phyloP scores from a whole-genome alignment of 139 green algal species.

The Chlamydomonas sp. region DNA sequence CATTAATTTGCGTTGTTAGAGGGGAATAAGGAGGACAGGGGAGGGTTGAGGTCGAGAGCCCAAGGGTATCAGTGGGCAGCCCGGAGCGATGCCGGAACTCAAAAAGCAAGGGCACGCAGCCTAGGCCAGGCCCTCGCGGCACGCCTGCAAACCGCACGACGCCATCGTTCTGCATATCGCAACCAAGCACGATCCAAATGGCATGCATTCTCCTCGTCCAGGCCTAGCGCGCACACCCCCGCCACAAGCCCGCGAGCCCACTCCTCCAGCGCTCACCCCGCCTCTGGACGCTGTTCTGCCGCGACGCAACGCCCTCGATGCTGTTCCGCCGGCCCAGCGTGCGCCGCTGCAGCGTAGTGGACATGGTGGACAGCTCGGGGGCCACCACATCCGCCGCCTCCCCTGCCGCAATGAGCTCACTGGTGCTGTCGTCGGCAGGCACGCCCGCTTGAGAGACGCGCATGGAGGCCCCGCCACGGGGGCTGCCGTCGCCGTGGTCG shows the following conservation, averaged over 20 bases:
- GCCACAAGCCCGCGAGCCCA: not conserved
- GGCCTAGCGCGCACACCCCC: not conserved
- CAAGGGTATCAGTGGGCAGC: too few relatives aligned
- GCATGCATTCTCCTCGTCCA: not conserved
- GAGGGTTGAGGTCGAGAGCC: too few relatives aligned
- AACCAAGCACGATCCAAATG: not conserved
- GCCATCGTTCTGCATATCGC: too few relatives aligned
- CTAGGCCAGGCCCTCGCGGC: too few relatives aligned
- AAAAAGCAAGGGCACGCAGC: too few relatives aligned
- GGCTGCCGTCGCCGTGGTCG: not conserved
- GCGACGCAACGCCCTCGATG: not conserved
- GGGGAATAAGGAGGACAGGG: too few relatives aligned
- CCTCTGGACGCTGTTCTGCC: constrained; percentile 10
- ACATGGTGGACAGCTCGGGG: constrained; percentile 14
- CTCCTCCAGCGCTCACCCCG: not conserved
- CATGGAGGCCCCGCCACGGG: not conserved
- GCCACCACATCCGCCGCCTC: constrained; percentile 30
- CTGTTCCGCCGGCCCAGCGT: not conserved
- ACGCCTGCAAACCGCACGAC: too few relatives aligned
- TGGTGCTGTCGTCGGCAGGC: constrained; percentile 17
- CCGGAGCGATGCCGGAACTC: too few relatives aligned
- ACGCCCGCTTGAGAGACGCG: not conserved
- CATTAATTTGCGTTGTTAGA: too few relatives aligned
- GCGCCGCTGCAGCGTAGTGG: not conserved
- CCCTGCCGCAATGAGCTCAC: constrained; percentile 2